Percentiles rank a stretch among this genome's conserved stretches.
Evolutionary conservation across 164 flowering plant genomes (phyloP).

Genomic region (Tetrastigma voinierianum): DNA sequence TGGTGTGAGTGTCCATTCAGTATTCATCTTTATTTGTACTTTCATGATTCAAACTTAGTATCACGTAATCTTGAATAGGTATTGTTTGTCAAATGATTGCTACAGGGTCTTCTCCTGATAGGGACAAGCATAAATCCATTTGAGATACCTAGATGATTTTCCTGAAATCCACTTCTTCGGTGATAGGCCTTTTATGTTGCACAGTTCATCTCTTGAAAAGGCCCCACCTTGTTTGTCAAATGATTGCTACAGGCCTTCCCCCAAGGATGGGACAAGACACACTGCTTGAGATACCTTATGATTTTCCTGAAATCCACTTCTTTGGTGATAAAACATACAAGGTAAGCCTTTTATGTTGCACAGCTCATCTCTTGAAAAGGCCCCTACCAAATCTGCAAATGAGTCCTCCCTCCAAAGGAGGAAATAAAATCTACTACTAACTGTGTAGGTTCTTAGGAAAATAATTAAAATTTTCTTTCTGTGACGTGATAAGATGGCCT

Average conservation of each 20-base stretch:
- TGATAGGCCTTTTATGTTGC: no score
- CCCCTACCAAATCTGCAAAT: not conserved
- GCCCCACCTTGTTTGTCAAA: no score
- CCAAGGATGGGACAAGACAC: slow-evolving; percentile 97
- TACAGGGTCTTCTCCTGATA: no score
- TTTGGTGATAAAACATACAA: slow-evolving; percentile 98
- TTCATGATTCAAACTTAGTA: not conserved
- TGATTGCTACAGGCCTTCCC: slow-evolving; percentile 77
- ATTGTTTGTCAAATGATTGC: slow-evolving; percentile 2
- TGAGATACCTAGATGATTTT: no score
- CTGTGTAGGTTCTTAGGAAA: no score
- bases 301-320: slow-evolving; percentile 88
- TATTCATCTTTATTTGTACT: not conserved
- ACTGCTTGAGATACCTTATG: slow-evolving; percentile 83
- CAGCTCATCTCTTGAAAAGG: not conserved
- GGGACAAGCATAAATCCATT: no score
- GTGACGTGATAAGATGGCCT: no score
- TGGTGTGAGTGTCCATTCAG: slow-evolving; percentile 71
- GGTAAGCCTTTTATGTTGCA: slow-evolving; percentile 34
- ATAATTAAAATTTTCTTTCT: no score
- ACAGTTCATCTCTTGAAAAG: no score
- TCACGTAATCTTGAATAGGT: not conserved
- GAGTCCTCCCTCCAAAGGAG: no score
- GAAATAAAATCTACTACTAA: no score
- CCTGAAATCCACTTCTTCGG: no score